Evolutionary conservation across 2,329 filamentous ascomycete species (phyloP), one percentile per base, ranked within the genome.

Genomic region (Neonectria magnoliae): DNA sequence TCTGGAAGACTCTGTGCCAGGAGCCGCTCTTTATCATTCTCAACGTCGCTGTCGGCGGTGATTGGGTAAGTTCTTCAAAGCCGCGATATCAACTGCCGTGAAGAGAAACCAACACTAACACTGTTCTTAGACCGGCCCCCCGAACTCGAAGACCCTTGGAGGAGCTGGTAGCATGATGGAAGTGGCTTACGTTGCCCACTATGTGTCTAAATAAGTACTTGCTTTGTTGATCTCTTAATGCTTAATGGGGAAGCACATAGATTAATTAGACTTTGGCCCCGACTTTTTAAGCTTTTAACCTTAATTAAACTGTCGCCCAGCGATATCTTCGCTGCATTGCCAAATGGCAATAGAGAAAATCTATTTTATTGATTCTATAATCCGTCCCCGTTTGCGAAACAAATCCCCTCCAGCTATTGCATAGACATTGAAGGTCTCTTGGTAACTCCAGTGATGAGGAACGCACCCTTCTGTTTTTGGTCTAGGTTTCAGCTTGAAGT

Each of bases 11-110:
- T 4, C 74, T 88, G 18, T 83, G 83, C 20, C 82, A 87, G 67
- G 82, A 77, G 57, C 82, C 85, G 2, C 70, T 86, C 71, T 87
- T 81, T 68, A 73, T 88, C 54, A 82, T 88, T 58, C 74, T 88
- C 57, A 88, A 88, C 64, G 77, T 88, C 5, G 85, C 86, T 50
- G 82, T 88, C 31, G 86, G 86, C 10, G 86, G 86, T 27, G 76
- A 81, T 69, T 84, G 77, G 82, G 85, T 84, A 78, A 75, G 84
- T 81, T 62, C 9, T 10, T 5, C n/a, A 14, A 11, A 20, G 18
- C 29, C 11, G 27, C 18, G 27, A 33, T n/a, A 47, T 22, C 20
- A 36, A 41, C 16, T 29, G 36, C 10, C 7, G 9, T 33, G 10
- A 25, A 25, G 25, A 25, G 16, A 22, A 14, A 2, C 16, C 4